phyloP scores from a whole-genome alignment of 768 basidiomycete genomes.

The Pholiota molesta region DNA sequence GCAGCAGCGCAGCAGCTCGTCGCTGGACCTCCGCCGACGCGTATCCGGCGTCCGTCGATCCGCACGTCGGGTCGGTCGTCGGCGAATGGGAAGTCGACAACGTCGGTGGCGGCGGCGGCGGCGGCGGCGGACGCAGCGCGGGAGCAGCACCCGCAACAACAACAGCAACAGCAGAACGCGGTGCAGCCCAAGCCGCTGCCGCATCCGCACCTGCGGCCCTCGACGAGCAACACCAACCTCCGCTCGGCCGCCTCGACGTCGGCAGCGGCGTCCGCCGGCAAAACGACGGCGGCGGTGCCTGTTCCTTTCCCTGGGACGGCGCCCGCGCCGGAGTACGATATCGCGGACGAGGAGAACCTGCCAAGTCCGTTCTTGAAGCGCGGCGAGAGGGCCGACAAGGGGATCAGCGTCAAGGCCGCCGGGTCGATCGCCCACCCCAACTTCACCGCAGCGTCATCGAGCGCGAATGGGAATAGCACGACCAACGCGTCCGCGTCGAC shows the following conservation, averaged over 20 bases:
- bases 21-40: slow-evolving; percentile 41
- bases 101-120: background rate
- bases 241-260: background rate
- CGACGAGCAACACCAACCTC: slow-evolving; percentile 20
- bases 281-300: slow-evolving; percentile 18
- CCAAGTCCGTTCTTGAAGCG: slow-evolving; percentile 83
- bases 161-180: background rate
- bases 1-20: slow-evolving; percentile 7
- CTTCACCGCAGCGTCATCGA: slow-evolving; percentile 26
- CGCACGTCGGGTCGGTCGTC: slow-evolving; percentile 45
- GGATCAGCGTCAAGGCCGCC: background rate
- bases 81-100: slow-evolving; percentile 27
- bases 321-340: slow-evolving; percentile 58
- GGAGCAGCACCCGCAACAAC: background rate
- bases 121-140: background rate
- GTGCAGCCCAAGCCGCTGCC: slow-evolving; percentile 41
- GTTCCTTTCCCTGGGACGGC: slow-evolving; percentile 30
- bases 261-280: slow-evolving; percentile 16
- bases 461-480: slow-evolving; percentile 2
- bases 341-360: slow-evolving; percentile 80
- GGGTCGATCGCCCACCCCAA: background rate
- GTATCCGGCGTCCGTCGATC: slow-evolving; percentile 60
- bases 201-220: slow-evolving; percentile 42
- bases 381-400: slow-evolving; percentile 30
- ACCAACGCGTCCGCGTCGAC: slow-evolving; percentile 7